A percentile compares a stretch with the other conserved stretches of the same genome.
Evolutionary conservation across 345 rosid species (phyloP).

Genomic region (Brassica juncea): DNA sequence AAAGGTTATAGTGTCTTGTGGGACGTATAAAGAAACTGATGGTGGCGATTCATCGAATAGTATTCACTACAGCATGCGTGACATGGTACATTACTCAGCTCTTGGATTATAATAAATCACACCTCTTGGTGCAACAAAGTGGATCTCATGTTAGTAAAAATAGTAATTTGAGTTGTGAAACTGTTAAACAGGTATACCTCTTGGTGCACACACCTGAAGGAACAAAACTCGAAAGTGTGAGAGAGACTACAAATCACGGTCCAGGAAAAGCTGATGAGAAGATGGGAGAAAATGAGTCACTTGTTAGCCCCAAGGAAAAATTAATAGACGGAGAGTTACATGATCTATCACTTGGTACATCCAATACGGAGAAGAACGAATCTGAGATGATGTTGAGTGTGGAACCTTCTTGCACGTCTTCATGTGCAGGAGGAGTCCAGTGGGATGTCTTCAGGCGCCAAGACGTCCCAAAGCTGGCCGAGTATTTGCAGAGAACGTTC

Average conservation of each 20-base stretch:
- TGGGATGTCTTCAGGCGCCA: constrained; percentile 89
- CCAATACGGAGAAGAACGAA: constrained; percentile 24
- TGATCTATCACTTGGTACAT: constrained; percentile 25
- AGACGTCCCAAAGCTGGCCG: constrained; percentile 70
- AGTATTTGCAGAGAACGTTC: constrained; percentile 51
- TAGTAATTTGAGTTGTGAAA: too few relatives aligned
- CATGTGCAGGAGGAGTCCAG: constrained; percentile 50
- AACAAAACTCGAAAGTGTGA: constrained; percentile 11
- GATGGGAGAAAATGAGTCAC: constrained; percentile 25
- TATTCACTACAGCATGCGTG: constrained; percentile 70
- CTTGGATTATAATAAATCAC: constrained; percentile 3
- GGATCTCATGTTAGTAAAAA: too few relatives aligned
- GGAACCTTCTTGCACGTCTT: constrained; percentile 34
- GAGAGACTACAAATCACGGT: neutral
- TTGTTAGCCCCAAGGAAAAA: constrained; percentile 11
- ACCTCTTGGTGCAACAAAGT: neutral
- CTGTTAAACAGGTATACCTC: constrained; percentile 39
- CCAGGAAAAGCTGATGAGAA: constrained; percentile 20
- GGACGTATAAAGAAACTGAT: constrained; percentile 59
- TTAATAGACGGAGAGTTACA: constrained; percentile 20
- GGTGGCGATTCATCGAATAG: constrained; percentile 63
- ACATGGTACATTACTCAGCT: constrained; percentile 38
- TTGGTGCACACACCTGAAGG: constrained; percentile 42
- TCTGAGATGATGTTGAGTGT: constrained; percentile 22
- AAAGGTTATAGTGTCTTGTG: constrained; percentile 79